Evolutionary conservation across 306 rosid genomes (phyloP), one percentile per base, ranked within the genome.

Genomic region (Astragalus glycyphyllos): DNA sequence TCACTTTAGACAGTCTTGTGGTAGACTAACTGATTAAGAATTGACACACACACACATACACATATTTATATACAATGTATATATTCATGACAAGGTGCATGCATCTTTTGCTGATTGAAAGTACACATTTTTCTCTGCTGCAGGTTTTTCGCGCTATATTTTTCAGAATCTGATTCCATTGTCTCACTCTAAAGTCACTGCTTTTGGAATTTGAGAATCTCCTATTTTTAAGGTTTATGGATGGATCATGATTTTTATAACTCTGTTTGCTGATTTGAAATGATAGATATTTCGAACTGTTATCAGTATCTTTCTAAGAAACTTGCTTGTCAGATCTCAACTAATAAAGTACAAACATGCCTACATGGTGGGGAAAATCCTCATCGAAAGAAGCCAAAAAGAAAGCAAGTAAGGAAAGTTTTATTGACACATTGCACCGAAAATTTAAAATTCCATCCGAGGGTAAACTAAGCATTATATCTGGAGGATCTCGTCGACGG

Each of bases 311-410:
- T 49, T 73, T 76, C 63, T 50, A 40, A 69, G 71, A 68, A 71
- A 42, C 34, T 69, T 70, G 40, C 37, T 68, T 41, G 44, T 77
- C 48, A 56, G 72, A 67, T 56, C 71, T 79, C 57, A 65, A 14
- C 74, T 58, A 62, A 70, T 67, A 72, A 29, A 47, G 71, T 63
- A 78, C 77, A 83, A 87, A 74, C 45, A 94, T 95, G 99, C 96
- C 77, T 83, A 65, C 96, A 50, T 89, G 99, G 99, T 86, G 92
- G 97, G 96, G 85, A 49, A 95, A 84, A 78, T 85, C 85, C 6
- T 86, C 96, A 16, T 95, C 99, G 73, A 95, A 89, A 84, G 96
- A 95, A 69, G 78, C 80, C 47, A 91, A 91, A 91, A 91, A 91
- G 86, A 95, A 95, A 79, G 58, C 88, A 7, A 69, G 79, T 63